Percentiles rank a stretch among this genome's conserved stretches.
phyloP scores from a whole-genome alignment of 202 grass and related monocot species.

The Tripidium arundinaceum region DNA sequence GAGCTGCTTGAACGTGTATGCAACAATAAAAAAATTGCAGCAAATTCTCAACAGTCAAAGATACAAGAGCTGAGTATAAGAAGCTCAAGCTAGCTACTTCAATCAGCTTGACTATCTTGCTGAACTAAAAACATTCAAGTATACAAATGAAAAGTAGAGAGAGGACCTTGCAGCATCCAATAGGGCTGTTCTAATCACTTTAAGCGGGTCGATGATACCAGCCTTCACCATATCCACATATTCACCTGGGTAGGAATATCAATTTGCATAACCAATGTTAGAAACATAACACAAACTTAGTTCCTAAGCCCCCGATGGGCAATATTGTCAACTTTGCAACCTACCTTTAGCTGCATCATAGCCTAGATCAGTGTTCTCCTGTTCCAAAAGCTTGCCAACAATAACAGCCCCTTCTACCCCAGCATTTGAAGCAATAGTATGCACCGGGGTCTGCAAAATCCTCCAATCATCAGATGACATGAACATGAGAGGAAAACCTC shows the following conservation, averaged over 20 bases:
- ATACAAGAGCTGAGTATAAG: too few relatives aligned
- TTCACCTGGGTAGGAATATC: slow-evolving; percentile 40
- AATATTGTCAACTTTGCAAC: not conserved
- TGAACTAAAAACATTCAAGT: not conserved
- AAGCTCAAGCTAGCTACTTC: too few relatives aligned
- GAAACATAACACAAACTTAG: not conserved
- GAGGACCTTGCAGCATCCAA: slow-evolving; percentile 80
- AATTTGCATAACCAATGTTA: not conserved
- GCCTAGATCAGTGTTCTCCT: slow-evolving; percentile 66
- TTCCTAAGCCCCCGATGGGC: not conserved
- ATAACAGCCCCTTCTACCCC: slow-evolving; percentile 68
- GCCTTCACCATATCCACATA: slow-evolving; percentile 89
- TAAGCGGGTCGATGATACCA: slow-evolving; percentile 84
- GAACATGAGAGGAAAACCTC: not conserved
- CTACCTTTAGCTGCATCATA: slow-evolving; percentile 90
- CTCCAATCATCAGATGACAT: slow-evolving; percentile 1
- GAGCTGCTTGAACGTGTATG: too few relatives aligned
- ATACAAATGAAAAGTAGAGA: not conserved
- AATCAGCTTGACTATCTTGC: too few relatives aligned
- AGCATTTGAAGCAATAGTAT: slow-evolving; percentile 83
- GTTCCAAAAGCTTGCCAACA: slow-evolving; percentile 78
- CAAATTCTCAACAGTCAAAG: too few relatives aligned
- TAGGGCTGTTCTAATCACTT: slow-evolving; percentile 84
- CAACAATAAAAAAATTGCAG: too few relatives aligned
- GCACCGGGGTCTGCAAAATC: slow-evolving; percentile 56